These are phyloP conservation scores for Pichia sp. DNA, from an alignment of 1,139 yeast genomes.

Conservation along the genomic window DNA sequence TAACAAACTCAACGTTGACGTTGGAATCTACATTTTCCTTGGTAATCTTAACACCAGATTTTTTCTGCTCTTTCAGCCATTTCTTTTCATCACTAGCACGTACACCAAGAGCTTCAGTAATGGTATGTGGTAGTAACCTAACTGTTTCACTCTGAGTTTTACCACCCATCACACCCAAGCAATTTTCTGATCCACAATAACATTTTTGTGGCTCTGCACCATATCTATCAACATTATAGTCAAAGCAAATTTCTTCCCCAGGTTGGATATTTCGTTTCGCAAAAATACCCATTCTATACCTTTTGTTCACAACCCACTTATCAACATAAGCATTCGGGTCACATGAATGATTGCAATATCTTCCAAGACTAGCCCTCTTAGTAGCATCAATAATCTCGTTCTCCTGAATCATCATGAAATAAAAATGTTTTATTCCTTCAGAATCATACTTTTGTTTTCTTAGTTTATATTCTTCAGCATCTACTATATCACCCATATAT, in stretches of 20 bases:
- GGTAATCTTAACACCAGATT: slow-evolving; percentile 36
- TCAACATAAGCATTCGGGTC: slow-evolving; percentile 91
- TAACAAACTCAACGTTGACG: slow-evolving; percentile 60
- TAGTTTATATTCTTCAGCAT: slow-evolving; percentile 60
- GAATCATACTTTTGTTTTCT: slow-evolving; percentile 71
- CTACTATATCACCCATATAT: slow-evolving; percentile 90
- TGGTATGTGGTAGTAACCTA: slow-evolving; percentile 69
- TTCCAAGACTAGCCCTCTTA: slow-evolving; percentile 72
- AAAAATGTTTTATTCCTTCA: slow-evolving; percentile 74
- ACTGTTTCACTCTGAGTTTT: slow-evolving; percentile 93
- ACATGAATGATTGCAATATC: slow-evolving; percentile 94
- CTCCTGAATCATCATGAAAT: slow-evolving; percentile 94
- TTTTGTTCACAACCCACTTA: slow-evolving; percentile 94
- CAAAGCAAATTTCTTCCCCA: slow-evolving; percentile 93
- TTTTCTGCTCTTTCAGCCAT: slow-evolving; percentile 57
- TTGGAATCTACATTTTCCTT: slow-evolving; percentile 51
- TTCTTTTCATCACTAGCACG: slow-evolving; percentile 53
- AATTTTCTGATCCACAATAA: slow-evolving; percentile 87
- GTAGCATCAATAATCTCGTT: slow-evolving; percentile 96
- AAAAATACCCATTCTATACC: slow-evolving; percentile 89
- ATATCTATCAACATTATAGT: slow-evolving; percentile 91
- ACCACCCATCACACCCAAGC: slow-evolving; percentile 92
- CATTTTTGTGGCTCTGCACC: slow-evolving; percentile 95
- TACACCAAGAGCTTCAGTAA: slow-evolving; percentile 83
- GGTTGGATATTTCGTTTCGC: slow-evolving; percentile 63